These are phyloP conservation scores for Aspergillus panamensis DNA, from an alignment of 495 filamentous ascomycete species.

Conservation along the genomic window DNA sequence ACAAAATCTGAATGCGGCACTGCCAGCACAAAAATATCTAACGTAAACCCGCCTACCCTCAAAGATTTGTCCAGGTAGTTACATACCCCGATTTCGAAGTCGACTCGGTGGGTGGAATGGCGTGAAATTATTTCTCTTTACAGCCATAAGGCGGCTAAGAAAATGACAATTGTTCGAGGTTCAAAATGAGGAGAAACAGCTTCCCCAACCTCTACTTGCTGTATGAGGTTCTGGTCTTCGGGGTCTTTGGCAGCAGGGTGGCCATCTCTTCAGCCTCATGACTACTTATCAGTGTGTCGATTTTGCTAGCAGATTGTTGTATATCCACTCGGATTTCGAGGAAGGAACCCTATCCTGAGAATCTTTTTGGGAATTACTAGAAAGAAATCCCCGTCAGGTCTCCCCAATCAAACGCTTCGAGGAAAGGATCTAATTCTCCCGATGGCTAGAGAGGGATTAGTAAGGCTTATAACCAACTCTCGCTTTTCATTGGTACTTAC, in stretches of 20 bases:
- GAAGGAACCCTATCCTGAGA: too few species aligned
- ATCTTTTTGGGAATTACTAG: conserved; percentile 13
- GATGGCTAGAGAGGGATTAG: conserved; percentile 26
- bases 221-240: too few species aligned
- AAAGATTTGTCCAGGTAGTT: not conserved
- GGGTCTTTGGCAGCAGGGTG: too few species aligned
- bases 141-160: too few species aligned
- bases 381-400: conserved; percentile 39
- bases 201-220: not conserved
- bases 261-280: too few species aligned
- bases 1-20: not conserved
- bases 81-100: not conserved
- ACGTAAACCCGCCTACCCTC: not conserved
- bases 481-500: conserved; percentile 21
- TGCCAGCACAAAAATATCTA: not conserved
- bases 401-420: conserved; percentile 46
- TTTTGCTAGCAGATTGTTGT: too few species aligned
- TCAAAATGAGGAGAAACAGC: not conserved
- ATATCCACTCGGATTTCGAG: too few species aligned
- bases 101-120: not conserved
- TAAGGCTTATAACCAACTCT: not conserved
- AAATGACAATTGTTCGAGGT: not conserved
- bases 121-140: not conserved
- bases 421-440: conserved; percentile 41
- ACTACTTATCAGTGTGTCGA: too few species aligned